Evolutionary conservation across 768 basidiomycete genomes (phyloP), one percentile per base, ranked within the genome.

Genomic region (Hypholoma fasciculare): DNA sequence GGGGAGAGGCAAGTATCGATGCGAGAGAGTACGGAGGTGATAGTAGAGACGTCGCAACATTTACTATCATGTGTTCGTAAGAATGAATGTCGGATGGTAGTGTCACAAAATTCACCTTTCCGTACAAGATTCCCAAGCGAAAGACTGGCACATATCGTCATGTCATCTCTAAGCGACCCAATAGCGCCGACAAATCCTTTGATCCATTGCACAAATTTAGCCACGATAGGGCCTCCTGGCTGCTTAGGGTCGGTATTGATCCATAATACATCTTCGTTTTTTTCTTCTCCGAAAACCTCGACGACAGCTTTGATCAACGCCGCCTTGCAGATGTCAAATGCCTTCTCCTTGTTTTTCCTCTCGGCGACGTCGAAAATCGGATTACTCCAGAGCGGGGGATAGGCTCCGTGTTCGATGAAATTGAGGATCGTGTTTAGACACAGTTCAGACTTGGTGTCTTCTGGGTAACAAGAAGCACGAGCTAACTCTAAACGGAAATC

Each of bases 241-340:
- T 77, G 70, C 16, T 70, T 74, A 30, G 76, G 71, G 49, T 85
- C 82, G 17, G 78, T 81, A 44, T 83, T 81, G 61, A 88, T 85
- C 86, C 90, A 93, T n/a, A 94, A 74, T 7, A 87, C 82, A 50
- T 92, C 87, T 60, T 82, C 82, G 62, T 91, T 93, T 62, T 81
- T 83, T 61, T 90, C 89, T 67, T 93, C 90, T 39, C 92, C 92
- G 8, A 91, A 85, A 40, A 90, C 85, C 66, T 94, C 93, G 27
- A 96, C 92, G 14, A 95, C 83, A 2, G 89, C 84, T 65, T 94
- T 93, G 71, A 94, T 87, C 8, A 94, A 76, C 0, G 91, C 92
- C 3, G 88, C 89, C 72, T 95, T 96, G 74, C 92, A 92, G 27
- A 87, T 82, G 62, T 87, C 85, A 61, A 96, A 89, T 2, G 82